Percentiles rank a stretch among this genome's conserved stretches.
Conservation (phyloP, 257 asterid genomes). For the Coffea eugenioides region DNA sequence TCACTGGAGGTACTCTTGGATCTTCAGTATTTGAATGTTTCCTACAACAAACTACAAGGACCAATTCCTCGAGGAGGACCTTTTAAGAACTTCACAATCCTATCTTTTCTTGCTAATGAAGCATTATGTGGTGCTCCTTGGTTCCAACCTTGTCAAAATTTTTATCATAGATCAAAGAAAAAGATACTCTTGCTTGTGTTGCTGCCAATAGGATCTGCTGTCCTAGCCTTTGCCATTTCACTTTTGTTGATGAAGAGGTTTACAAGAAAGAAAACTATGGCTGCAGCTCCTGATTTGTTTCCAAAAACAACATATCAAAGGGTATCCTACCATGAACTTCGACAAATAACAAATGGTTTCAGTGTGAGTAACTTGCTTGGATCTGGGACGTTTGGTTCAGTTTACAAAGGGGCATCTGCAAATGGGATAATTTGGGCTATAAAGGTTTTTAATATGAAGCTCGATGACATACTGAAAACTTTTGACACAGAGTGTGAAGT, state of each 20-base stretch:
- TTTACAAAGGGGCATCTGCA: not conserved
- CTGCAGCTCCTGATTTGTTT: not conserved
- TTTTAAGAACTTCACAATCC: not conserved
- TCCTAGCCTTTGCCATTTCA: not conserved
- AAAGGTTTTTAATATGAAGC: not conserved
- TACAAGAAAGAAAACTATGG: not conserved
- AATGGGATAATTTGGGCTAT: not conserved
- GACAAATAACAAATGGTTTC: not conserved
- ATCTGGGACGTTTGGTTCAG: not conserved
- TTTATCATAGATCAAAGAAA: not conserved
- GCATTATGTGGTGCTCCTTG: not conserved
- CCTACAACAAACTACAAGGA: not conserved
- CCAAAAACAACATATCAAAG: not conserved
- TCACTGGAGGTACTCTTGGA: not conserved
- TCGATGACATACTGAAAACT: not conserved
- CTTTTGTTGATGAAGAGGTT: not conserved
- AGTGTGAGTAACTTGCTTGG: not conserved
- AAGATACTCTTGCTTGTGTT: not conserved
- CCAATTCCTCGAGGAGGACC: not conserved
- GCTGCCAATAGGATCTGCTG: not conserved
- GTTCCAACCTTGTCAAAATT: not conserved
- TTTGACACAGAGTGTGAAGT: not conserved
- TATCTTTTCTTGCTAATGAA: not conserved
- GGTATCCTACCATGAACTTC: not conserved
- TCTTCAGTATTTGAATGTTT: not conserved